phyloP scores from a whole-genome alignment of 768 basidiomycete genomes.

The Leccinum subgranulosum region DNA sequence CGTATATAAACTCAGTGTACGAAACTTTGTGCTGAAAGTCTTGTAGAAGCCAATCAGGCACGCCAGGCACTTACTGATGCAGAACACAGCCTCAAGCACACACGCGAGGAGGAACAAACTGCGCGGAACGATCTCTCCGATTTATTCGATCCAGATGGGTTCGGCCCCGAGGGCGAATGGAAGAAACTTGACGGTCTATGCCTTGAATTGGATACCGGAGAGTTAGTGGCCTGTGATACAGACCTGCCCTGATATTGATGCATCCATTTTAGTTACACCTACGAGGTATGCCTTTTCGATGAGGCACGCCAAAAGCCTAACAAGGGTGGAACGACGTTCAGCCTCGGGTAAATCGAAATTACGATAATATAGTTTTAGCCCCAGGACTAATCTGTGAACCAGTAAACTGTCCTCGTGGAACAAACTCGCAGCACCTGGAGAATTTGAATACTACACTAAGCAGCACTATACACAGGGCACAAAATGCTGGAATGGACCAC shows the following conservation, averaged over 20 bases:
- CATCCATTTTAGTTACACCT: slow-evolving; percentile 67
- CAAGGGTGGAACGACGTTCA: slow-evolving; percentile 68
- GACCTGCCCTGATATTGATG: slow-evolving; percentile 6
- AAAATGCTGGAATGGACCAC: slow-evolving; percentile 96
- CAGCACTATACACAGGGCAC: slow-evolving; percentile 83
- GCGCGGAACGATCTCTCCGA: slow-evolving; percentile 58
- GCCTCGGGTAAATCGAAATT: slow-evolving; percentile 70
- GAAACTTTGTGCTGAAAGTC: slow-evolving; percentile 1
- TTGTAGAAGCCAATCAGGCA: slow-evolving; percentile 54
- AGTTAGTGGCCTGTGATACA: slow-evolving; percentile 56
- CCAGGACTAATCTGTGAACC: slow-evolving; percentile 8
- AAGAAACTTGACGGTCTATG: slow-evolving; percentile 89
- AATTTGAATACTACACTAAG: slow-evolving; percentile 72
- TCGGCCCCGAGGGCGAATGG: slow-evolving; percentile 87
- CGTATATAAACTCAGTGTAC: background rate
- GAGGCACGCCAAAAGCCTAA: slow-evolving; percentile 87
- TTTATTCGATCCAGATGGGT: slow-evolving; percentile 63
- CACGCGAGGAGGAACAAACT: slow-evolving; percentile 50
- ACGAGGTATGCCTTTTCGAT: slow-evolving; percentile 90
- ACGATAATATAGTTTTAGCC: background rate
- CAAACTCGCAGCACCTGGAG: slow-evolving; percentile 50
- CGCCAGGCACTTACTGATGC: slow-evolving; percentile 62
- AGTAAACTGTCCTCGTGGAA: slow-evolving; percentile 86
- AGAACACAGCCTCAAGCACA: slow-evolving; percentile 52
- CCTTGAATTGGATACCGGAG: slow-evolving; percentile 79